Base-by-base conservation (phyloP, 2,329 filamentous ascomycete genomes). In the Aureobasidium sp. region DNA sequence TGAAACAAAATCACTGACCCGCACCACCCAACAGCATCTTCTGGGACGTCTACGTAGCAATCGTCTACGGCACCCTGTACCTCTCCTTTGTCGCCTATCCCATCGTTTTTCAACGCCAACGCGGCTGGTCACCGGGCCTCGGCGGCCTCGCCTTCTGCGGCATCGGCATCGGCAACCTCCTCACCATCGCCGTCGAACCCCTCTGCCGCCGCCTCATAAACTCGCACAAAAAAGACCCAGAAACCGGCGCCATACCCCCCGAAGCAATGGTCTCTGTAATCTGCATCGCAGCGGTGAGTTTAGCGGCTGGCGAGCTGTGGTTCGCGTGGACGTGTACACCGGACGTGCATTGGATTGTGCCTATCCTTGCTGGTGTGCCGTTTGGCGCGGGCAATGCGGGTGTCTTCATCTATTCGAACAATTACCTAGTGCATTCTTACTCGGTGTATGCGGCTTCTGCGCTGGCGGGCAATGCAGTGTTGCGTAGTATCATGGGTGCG, bases 81-180 rank as follows among this genome's bases (percentile, higher is more conserved):
- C 84, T 96, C 33, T 95, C 90, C 74, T 96, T 96, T 75, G 87
- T 95, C 17, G 90, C 89, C 13, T 95, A 95, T 71, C 91, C 91
- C 0, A 87, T 95, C 62, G 87, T 95, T 61, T 96, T 94, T 73
- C 78, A 80, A 11, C 78, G 87, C 42, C 74, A 84, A 61, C 87
- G 92, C 19, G 89, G 89, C 62, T 96, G 91, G 92, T 79, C 79
- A 2, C 78, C 87, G 0, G 86, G 88, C 1, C 74, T 88, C 37
- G 84, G 86, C 0, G 91, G 92, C 0, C 81, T 96, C 2, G 82
- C 90, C 1, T 96, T 95, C 72, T 68, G 86, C 6, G 92, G 90
- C 11, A 85, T 86, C 51, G 83, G 83, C 0, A 74, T 81, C n/a
- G 84, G 84, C 33, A 75, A 74, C 21, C 67, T 82, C 45, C 71